A percentile compares a stretch with the other conserved stretches of the same genome.
phyloP scores from a whole-genome alignment of 176 grass and related monocot species.

The Pontederia crassipes region DNA sequence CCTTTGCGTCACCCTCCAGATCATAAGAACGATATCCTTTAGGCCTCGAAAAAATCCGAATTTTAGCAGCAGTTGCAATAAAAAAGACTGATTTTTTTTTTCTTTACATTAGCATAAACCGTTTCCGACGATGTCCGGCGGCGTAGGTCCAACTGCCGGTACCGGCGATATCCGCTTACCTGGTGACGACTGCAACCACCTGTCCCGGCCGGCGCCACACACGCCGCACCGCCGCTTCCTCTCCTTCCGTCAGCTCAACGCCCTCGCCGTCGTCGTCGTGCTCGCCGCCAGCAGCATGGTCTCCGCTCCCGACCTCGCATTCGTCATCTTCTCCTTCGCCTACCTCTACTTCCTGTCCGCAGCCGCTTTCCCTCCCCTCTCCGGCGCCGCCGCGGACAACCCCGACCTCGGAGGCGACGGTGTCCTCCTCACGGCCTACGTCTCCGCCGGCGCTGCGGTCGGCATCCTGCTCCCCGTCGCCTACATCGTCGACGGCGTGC shows the following conservation, averaged over 20 bases:
- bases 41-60: too few species aligned
- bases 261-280: conserved; percentile 34
- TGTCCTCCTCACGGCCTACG: conserved; percentile 28
- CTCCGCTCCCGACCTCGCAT: conserved; percentile 5
- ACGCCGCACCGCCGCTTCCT: conserved; percentile 22
- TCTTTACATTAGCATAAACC: too few species aligned
- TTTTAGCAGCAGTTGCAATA: too few species aligned
- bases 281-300: conserved; percentile 15
- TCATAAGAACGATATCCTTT: too few species aligned
- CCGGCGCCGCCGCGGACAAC: not conserved
- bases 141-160: conserved; percentile 33
- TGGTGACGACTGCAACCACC: conserved; percentile 33
- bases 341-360: conserved; percentile 7
- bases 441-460: conserved; percentile 31
- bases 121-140: conserved; percentile 27
- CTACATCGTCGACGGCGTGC: conserved; percentile 61
- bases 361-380: not conserved
- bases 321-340: conserved; percentile 18
- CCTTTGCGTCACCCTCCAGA: too few species aligned
- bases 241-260: conserved; percentile 21
- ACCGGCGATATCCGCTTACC: conserved; percentile 39
- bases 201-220: conserved; percentile 11
- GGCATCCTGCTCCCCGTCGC: conserved; percentile 54
- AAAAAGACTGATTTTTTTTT: too few species aligned
- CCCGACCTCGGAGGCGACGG: conserved; percentile 12